A percentile compares a stretch with the other conserved stretches of the same genome.
Conservation (phyloP, 495 filamentous ascomycete genomes). For the Talaromyces ruber region DNA sequence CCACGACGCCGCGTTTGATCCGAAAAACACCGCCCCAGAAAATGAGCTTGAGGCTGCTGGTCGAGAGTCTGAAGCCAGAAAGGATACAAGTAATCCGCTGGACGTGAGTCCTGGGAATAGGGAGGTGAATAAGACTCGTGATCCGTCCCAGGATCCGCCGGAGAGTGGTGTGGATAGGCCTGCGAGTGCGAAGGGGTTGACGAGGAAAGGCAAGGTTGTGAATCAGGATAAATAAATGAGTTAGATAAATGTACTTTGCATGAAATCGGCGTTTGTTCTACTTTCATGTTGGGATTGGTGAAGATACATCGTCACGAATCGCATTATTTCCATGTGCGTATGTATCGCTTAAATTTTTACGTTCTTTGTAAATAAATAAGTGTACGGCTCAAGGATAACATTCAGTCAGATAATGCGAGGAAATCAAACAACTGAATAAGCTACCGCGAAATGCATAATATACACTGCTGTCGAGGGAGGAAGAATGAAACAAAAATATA, state of each 20-base stretch:
- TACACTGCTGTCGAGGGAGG: not conserved
- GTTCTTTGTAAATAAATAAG: not conserved
- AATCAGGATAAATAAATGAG: constrained; percentile 3
- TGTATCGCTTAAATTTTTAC: not conserved
- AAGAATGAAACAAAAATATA: not conserved
- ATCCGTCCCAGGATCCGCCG: constrained; percentile 36
- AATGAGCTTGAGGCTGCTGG: constrained; percentile 33
- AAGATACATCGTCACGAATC: not conserved
- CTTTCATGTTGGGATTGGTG: not conserved
- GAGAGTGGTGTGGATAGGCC: constrained; percentile 27
- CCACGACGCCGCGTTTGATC: constrained; percentile 48
- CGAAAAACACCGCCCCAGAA: constrained; percentile 48
- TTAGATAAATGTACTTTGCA: not conserved
- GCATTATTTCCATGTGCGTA: not conserved
- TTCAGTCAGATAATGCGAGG: not conserved
- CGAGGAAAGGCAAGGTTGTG: constrained; percentile 36
- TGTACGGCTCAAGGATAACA: not conserved
- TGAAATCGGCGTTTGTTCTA: not conserved
- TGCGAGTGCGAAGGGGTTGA: constrained; percentile 36
- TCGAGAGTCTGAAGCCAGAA: constrained; percentile 21
- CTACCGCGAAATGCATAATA: not conserved
- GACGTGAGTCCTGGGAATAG: constrained; percentile 53
- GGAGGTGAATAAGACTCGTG: constrained; percentile 43
- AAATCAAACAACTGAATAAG: not conserved
- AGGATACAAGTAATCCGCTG: constrained; percentile 36